Conservation (phyloP, 495 filamentous ascomycete species). For the Glarea lozoyensis region DNA sequence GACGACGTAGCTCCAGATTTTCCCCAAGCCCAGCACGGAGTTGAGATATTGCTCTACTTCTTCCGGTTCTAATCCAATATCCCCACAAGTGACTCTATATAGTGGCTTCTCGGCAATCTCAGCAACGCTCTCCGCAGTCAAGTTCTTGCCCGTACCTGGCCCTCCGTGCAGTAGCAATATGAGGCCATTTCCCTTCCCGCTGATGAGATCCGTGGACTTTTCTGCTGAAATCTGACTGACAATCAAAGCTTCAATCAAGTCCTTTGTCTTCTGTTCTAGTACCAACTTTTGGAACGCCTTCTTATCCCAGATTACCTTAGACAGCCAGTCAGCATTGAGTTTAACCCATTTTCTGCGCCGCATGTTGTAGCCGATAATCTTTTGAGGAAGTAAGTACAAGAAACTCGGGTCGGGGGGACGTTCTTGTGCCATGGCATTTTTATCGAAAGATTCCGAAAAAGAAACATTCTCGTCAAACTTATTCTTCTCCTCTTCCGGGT, state of each 20-base stretch:
- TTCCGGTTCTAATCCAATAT: constrained; percentile 24
- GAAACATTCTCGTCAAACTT: neutral
- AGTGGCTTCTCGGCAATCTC: neutral
- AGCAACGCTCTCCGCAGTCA: neutral
- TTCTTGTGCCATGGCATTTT: neutral
- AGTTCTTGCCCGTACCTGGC: neutral
- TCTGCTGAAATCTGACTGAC: too few relatives aligned
- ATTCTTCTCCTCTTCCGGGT: neutral
- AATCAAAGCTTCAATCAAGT: neutral
- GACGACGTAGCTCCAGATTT: neutral
- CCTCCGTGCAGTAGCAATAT: neutral
- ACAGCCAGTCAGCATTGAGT: neutral
- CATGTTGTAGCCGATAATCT: neutral
- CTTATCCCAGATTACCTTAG: neutral
- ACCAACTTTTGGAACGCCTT: neutral
- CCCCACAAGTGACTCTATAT: neutral
- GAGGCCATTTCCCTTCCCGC: neutral
- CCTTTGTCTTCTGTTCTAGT: neutral
- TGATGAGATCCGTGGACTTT: neutral
- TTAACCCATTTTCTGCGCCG: neutral
- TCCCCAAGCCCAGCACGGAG: neutral
- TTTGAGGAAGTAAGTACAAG: neutral
- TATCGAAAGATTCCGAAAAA: neutral
- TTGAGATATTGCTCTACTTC: constrained; percentile 27
- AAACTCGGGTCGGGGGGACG: neutral